phyloP scores from a whole-genome alignment of 2,329 filamentous ascomycete genomes.

The Periglandula ipomoeae region DNA sequence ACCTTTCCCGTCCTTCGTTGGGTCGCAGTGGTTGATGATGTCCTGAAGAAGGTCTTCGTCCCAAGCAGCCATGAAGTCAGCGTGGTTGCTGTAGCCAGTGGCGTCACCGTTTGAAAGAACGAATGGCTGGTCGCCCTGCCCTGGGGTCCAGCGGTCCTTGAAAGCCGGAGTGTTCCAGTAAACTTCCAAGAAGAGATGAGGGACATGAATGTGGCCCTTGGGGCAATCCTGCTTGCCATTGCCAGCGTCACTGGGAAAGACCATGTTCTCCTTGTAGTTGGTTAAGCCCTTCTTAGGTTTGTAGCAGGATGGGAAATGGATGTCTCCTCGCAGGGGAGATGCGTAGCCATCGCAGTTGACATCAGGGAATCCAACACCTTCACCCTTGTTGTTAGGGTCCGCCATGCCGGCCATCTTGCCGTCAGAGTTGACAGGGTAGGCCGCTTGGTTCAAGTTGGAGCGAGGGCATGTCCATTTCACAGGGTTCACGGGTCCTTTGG shows the following conservation, averaged over 20 bases:
- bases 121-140: slow-evolving; percentile 51
- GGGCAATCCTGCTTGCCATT: slow-evolving; percentile 47
- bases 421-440: slow-evolving; percentile 46
- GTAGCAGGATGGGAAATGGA: slow-evolving; percentile 69
- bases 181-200: slow-evolving; percentile 49
- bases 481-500: slow-evolving; percentile 41
- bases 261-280: slow-evolving; percentile 57
- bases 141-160: slow-evolving; percentile 41
- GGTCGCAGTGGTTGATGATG: slow-evolving; percentile 59
- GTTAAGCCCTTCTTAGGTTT: slow-evolving; percentile 51
- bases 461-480: slow-evolving; percentile 55
- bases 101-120: slow-evolving; percentile 60
- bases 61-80: slow-evolving; percentile 68
- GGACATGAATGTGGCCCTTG: slow-evolving; percentile 42
- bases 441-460: slow-evolving; percentile 36
- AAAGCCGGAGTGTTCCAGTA: slow-evolving; percentile 52
- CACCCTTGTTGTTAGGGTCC: slow-evolving; percentile 43
- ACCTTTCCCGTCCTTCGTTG: too few relatives aligned
- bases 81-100: slow-evolving; percentile 62
- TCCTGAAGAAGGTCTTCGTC: slow-evolving; percentile 53
- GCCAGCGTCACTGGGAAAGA: slow-evolving; percentile 41
- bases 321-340: slow-evolving; percentile 54
- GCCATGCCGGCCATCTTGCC: slow-evolving; percentile 46
- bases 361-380: slow-evolving; percentile 59
- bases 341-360: slow-evolving; percentile 55